Base-by-base conservation (phyloP, 768 basidiomycete species). In the Epithele typhae region DNA sequence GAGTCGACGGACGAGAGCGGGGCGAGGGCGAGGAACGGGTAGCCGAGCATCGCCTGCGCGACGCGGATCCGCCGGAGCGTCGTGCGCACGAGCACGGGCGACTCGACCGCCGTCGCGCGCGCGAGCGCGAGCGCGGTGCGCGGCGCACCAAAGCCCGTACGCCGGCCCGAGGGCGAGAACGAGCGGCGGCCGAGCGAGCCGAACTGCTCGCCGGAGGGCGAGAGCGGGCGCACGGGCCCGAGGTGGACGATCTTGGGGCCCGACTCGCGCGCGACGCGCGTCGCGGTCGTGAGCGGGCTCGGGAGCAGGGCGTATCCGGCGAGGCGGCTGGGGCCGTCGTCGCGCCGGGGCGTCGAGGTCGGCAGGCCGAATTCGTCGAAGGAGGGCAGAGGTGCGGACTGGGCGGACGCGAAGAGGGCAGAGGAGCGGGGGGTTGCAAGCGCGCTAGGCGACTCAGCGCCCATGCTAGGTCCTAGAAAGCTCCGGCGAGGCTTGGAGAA, bases 11-110 rank as follows among this genome's bases (percentile, higher is more conserved):
- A 59, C 59, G 19, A 59, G 60, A 8, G 37, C 8, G 27, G 72
- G 72, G 51, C 51, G 37, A 77, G 51, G 10, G 81, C 80, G 7
- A 87, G 64, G 23, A 85, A 61, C 4, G 67, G 60, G 60, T 86
- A 87, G 2, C 85, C 84, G 72, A 86, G 73, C 43, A 69, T 73
- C 11, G 67, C 68, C 63, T 87, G 85, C 19, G 84, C 80, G 2
- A 74, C 60, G 17, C 85, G 70, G 21, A 88, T 76, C 23, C 83
- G 68, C 25, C 69, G 69, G 56, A 82, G 84, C 12, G 84, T 86
- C 27, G 67, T 72, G 27, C 67, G 69, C n/a, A 78, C 67, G 2
- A 88, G 74, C 17, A 68, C 57, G 5, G 70, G 40, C 1, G 79
- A 81, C 49, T 69, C 74, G 34, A 87, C 70, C 21, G 67, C 70